These are phyloP conservation scores for Citeromyces siamensis DNA, from an alignment of 1,139 yeast genomes.

Conservation along the genomic window DNA sequence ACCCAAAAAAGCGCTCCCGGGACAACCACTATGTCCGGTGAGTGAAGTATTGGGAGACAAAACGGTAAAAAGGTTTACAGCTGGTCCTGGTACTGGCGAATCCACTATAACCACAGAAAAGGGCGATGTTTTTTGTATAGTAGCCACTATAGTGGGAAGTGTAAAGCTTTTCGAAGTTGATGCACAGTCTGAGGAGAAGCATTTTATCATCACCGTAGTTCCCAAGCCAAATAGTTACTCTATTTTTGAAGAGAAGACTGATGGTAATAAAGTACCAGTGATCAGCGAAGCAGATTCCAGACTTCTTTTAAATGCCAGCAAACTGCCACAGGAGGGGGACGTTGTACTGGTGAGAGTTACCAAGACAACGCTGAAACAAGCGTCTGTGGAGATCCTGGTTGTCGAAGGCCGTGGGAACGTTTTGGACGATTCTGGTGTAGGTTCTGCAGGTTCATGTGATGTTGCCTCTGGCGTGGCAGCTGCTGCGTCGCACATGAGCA, in stretches of 20 bases:
- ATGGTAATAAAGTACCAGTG: conserved; percentile 11
- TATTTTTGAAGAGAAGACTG: conserved; percentile 15
- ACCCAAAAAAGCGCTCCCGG: conserved; percentile 49
- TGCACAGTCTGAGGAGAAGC: conserved; percentile 8
- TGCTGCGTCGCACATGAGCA: conserved; percentile 26
- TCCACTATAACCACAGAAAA: conserved; percentile 9
- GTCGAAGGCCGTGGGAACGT: conserved; percentile 58
- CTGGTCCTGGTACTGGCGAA: conserved; percentile 33
- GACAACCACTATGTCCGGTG: conserved; percentile 48
- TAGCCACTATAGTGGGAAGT: conserved; percentile 57
- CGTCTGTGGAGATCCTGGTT: conserved; percentile 71
- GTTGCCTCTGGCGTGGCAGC: conserved; percentile 45
- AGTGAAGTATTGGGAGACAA: conserved; percentile 18
- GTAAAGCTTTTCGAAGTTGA: conserved; percentile 22
- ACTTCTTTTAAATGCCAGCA: conserved; percentile 18
- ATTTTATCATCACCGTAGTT: conserved; percentile 12
- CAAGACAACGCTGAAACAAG: conserved; percentile 54
- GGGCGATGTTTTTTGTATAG: conserved; percentile 31
- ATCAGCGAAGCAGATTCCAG: conserved; percentile 13
- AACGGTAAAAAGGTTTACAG: conserved; percentile 21
- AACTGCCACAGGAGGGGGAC: conserved; percentile 78
- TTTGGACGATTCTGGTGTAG: conserved; percentile 52
- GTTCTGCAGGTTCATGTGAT: conserved; percentile 34
- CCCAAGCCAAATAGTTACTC: conserved; percentile 20
- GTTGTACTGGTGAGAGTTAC: conserved; percentile 69